Percentiles rank a stretch among this genome's conserved stretches.
These are phyloP conservation scores for Pneumocystis murina DNA, from an alignment of 1,139 yeast species.

Conservation along the genomic window DNA sequence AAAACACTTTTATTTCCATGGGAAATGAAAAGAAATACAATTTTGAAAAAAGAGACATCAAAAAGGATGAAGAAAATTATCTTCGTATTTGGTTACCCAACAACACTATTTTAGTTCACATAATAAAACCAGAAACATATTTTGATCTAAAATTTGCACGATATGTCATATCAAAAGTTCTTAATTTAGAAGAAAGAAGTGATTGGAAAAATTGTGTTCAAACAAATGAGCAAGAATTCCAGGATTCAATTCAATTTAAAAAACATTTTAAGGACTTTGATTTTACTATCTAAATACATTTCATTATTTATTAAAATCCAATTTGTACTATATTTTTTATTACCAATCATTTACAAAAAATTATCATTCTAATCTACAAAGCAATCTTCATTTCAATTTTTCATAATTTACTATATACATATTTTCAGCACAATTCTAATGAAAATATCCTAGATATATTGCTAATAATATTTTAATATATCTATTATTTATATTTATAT, in stretches of 20 bases:
- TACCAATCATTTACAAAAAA: not conserved
- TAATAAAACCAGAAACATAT: conserved; percentile 18
- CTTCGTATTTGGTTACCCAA: conserved; percentile 14
- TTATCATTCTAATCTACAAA: not conserved
- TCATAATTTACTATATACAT: not conserved
- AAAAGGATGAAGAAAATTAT: conserved; percentile 11
- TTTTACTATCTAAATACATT: conserved; percentile 17
- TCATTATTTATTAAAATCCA: not conserved
- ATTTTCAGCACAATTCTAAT: not conserved
- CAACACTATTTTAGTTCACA: conserved; percentile 8
- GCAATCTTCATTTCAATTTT: not conserved
- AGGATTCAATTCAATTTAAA: conserved; percentile 50
- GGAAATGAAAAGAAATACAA: conserved; percentile 15
- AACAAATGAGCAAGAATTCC: conserved; percentile 38
- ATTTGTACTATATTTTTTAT: not conserved
- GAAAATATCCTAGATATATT: not conserved
- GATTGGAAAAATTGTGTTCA: conserved; percentile 66
- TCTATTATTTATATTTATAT: not conserved
- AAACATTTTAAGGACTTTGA: conserved; percentile 34
- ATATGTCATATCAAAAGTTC: conserved; percentile 48
- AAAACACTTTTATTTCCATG: conserved; percentile 15
- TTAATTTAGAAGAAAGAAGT: conserved; percentile 44
- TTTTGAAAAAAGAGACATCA: conserved; percentile 2
- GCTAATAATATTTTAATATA: not conserved
- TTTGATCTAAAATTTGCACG: conserved; percentile 69